A percentile compares a stretch with the other conserved stretches of the same genome.
Conservation (phyloP, 208 protist species). For the Leishmania major region DNA sequence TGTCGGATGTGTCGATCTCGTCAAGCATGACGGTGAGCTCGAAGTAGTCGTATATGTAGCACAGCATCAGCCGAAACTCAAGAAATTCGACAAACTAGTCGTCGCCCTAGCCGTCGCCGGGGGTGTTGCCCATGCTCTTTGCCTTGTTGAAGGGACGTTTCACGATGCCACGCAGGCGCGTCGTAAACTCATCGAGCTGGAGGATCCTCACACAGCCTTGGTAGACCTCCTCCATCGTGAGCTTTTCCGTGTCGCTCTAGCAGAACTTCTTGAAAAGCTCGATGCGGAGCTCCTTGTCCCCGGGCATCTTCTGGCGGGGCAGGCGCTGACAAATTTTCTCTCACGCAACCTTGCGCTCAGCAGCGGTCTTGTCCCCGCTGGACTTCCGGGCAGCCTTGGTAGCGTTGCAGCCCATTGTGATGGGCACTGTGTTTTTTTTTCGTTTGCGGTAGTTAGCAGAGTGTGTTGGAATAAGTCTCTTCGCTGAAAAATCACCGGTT, state of each 20-base stretch:
- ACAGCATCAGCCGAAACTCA: constrained; percentile 85
- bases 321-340: constrained; percentile 36
- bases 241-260: constrained; percentile 52
- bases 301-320: constrained; percentile 37
- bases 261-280: constrained; percentile 83
- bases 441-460: not conserved
- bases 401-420: not conserved
- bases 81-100: constrained; percentile 62
- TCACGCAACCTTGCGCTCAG: constrained; percentile 53
- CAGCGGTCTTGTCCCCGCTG: constrained; percentile 33
- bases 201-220: constrained; percentile 50
- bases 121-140: constrained; percentile 52
- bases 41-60: constrained; percentile 72
- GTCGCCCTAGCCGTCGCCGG: constrained; percentile 24
- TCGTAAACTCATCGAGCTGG: constrained; percentile 68
- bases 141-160: constrained; percentile 85
- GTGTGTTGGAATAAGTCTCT: not conserved
- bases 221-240: constrained; percentile 69
- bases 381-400: not conserved
- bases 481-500: not conserved
- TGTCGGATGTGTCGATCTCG: constrained; percentile 76
- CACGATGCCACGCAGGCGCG: constrained; percentile 60
- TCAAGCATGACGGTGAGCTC: constrained; percentile 85
- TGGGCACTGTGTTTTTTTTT: not conserved
- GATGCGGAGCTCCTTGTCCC: constrained; percentile 51